A percentile compares a stretch with the other conserved stretches of the same genome.
Evolutionary conservation across 192 early-diverging fungal species (phyloP).

Genomic region (Gamsiella multidivaricata): DNA sequence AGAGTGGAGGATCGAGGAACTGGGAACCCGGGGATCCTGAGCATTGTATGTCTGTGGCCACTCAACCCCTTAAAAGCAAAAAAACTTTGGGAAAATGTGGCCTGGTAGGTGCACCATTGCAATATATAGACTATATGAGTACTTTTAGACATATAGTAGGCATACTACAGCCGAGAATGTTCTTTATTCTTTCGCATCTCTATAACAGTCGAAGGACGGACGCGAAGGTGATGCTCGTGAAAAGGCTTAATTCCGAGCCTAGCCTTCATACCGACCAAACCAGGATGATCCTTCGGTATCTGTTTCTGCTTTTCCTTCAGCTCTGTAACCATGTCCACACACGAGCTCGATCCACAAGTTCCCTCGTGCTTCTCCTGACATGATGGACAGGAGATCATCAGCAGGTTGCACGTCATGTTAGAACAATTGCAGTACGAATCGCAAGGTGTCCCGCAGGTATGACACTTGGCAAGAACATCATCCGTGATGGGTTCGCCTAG

Average conservation of each 20-base stretch:
- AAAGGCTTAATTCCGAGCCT: conserved; percentile 31
- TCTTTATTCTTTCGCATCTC: conserved; percentile 26
- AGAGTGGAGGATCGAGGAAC: conserved; percentile 15
- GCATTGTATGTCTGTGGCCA: no score
- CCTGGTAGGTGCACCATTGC: not conserved
- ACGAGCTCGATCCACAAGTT: conserved; percentile 62
- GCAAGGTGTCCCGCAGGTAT: conserved; percentile 74
- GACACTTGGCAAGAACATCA: conserved; percentile 73
- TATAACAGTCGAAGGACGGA: conserved; percentile 29
- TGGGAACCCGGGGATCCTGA: no score
- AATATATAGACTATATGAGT: not conserved
- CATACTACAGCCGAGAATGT: conserved; percentile 3
- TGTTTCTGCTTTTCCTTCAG: conserved; percentile 40
- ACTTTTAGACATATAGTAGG: not conserved
- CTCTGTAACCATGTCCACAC: conserved; percentile 58
- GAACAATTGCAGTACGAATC: conserved; percentile 77
- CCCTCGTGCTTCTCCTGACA: conserved; percentile 61
- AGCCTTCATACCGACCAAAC: conserved; percentile 41
- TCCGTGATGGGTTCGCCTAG: conserved; percentile 76
- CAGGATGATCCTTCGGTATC: conserved; percentile 30
- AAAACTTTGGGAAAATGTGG: not conserved
- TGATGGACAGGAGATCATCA: conserved; percentile 74
- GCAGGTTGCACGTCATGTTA: conserved; percentile 76
- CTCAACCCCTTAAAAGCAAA: no score
- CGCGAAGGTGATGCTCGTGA: conserved; percentile 43